Conservation (phyloP, 148 eudicot species). For the Simmondsia chinensis region DNA sequence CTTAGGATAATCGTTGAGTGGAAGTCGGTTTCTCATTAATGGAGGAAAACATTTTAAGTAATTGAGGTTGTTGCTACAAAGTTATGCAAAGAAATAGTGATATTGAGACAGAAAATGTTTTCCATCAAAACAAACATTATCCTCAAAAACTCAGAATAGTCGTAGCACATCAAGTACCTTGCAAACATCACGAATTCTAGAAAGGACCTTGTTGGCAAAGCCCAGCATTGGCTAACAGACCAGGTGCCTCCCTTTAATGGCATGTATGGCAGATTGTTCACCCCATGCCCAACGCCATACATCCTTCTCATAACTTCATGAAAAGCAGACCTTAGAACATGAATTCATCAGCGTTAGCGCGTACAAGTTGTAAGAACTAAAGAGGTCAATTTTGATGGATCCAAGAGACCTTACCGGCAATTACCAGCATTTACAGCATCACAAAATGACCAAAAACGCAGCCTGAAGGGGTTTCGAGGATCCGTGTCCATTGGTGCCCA, state of each 20-base stretch:
- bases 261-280: constrained; percentile 63
- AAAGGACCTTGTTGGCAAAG: constrained; percentile 81
- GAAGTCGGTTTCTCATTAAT: too few species aligned
- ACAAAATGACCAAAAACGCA: constrained; percentile 96
- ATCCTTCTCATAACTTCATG: constrained; percentile 64
- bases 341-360: constrained; percentile 1
- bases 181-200: constrained; percentile 90
- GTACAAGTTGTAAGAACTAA: neutral
- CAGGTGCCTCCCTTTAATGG: constrained; percentile 73
- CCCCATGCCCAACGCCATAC: constrained; percentile 51
- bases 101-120: too few species aligned
- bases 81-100: too few species aligned
- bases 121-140: too few species aligned
- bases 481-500: constrained; percentile 84
- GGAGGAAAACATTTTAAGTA: too few species aligned
- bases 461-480: constrained; percentile 55
- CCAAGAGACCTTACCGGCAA: constrained; percentile 52
- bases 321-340: constrained; percentile 56
- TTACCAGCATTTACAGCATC: constrained; percentile 93
- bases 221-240: constrained; percentile 95
- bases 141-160: neutral
- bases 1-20: too few species aligned
- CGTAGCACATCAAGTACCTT: constrained; percentile 30
- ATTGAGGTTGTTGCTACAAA: too few species aligned
- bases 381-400: neutral